These are phyloP conservation scores for Fusarium globosum DNA, from an alignment of 2,329 filamentous ascomycete species.

Conservation along the genomic window DNA sequence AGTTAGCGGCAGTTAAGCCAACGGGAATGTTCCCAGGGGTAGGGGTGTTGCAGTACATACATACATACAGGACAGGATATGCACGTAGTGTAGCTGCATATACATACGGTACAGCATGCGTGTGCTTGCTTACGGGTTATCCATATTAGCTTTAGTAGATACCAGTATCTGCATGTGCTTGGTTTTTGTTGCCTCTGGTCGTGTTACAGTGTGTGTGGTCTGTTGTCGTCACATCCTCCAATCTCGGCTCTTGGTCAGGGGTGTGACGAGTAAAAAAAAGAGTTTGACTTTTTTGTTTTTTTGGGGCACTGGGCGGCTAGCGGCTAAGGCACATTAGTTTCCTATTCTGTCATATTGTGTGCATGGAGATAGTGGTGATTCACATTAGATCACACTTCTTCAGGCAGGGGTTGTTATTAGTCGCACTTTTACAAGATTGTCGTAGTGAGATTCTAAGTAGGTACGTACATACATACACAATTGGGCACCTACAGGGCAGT, in stretches of 20 bases:
- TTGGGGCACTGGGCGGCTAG: conserved; percentile 9
- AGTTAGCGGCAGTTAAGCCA: conserved; percentile 32
- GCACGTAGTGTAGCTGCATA: neutral
- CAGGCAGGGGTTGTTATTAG: conserved; percentile 16
- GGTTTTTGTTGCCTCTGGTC: neutral
- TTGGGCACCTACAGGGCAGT: conserved; percentile 16
- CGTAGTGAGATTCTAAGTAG: neutral
- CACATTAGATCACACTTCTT: conserved; percentile 26
- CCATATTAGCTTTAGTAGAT: neutral
- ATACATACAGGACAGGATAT: neutral
- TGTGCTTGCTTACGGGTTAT: neutral
- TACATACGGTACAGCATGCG: conserved; percentile 5
- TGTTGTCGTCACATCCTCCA: conserved; percentile 34
- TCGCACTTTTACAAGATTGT: neutral
- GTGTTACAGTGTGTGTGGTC: conserved; percentile 26
- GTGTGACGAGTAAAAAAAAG: conserved; percentile 13
- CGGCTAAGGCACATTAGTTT: conserved; percentile 29
- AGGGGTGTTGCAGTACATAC: neutral
- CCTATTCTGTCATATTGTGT: conserved; percentile 27
- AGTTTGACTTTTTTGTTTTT: neutral
- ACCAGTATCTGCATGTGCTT: conserved; percentile 10
- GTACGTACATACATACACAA: neutral
- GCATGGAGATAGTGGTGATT: conserved; percentile 23
- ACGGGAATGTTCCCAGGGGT: conserved; percentile 9
- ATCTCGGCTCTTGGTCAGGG: conserved; percentile 29